These are phyloP conservation scores for Wallacemonas sp. DNA, from an alignment of 208 protist species.

Conservation along the genomic window DNA sequence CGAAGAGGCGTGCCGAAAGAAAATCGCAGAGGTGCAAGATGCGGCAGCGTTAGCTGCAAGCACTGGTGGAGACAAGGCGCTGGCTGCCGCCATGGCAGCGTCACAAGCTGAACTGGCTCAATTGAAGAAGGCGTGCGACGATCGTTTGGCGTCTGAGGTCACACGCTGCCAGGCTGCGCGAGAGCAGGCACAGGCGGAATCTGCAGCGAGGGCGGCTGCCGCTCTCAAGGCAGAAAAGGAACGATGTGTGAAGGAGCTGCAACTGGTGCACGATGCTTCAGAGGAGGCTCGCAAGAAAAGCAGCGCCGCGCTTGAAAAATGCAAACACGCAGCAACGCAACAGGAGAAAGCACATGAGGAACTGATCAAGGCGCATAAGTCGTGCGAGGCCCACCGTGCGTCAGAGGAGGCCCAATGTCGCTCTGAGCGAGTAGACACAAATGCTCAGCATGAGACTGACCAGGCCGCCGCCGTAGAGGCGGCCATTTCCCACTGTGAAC, in stretches of 20 bases:
- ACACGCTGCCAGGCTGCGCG: constrained; percentile 1
- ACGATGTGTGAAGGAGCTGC: too few relatives aligned
- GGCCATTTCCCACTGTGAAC: background rate
- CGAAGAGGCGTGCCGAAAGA: constrained; percentile 3
- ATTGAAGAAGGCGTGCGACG: background rate
- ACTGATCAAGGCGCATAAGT: background rate
- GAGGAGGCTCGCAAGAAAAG: too few relatives aligned
- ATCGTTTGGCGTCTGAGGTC: background rate
- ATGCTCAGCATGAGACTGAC: background rate
- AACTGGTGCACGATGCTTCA: too few relatives aligned
- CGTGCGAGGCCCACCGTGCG: background rate
- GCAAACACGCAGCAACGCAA: too few relatives aligned
- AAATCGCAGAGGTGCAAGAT: constrained; percentile 4
- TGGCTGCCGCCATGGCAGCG: background rate
- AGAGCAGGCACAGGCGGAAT: constrained; percentile 3
- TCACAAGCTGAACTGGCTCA: background rate
- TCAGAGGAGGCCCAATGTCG: constrained; percentile 3
- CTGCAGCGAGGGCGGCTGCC: too few relatives aligned
- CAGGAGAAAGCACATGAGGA: background rate
- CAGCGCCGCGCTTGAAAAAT: too few relatives aligned
- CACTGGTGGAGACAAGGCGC: background rate
- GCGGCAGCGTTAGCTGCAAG: background rate
- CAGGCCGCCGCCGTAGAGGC: constrained; percentile 16
- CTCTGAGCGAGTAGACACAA: background rate
- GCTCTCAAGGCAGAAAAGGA: too few relatives aligned